phyloP scores from a whole-genome alignment of 2,329 filamentous ascomycete species.

The Drechslerella coelobrocha region DNA sequence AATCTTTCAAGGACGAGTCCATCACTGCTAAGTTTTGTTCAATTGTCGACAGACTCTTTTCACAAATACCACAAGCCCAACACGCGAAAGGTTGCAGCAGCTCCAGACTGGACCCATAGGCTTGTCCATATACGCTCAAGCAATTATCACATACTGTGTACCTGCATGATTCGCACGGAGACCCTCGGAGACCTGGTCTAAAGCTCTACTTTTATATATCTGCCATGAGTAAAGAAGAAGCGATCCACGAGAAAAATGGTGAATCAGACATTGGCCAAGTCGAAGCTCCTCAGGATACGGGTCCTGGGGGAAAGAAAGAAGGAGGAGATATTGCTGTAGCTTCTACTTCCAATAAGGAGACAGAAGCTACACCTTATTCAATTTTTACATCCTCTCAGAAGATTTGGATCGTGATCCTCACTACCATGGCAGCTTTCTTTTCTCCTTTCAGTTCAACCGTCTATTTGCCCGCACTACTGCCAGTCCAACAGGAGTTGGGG shows the following conservation, averaged over 20 bases:
- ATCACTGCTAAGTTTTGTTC: too few relatives aligned
- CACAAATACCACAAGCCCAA: constrained; percentile 35
- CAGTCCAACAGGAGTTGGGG: constrained; percentile 62
- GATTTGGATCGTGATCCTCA: constrained; percentile 35
- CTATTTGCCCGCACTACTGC: constrained; percentile 65
- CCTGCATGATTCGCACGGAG: too few relatives aligned
- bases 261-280: too few relatives aligned
- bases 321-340: not conserved
- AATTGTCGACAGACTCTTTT: not conserved
- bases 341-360: not conserved
- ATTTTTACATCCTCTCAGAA: constrained; percentile 24
- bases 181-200: too few relatives aligned
- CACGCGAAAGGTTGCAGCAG: too few relatives aligned
- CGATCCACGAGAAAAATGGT: too few relatives aligned
- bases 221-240: too few relatives aligned
- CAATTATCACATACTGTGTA: too few relatives aligned
- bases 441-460: constrained; percentile 58
- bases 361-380: constrained; percentile 9
- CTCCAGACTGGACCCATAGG: too few relatives aligned
- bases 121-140: too few relatives aligned
- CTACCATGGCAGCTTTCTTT: constrained; percentile 42
- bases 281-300: too few relatives aligned
- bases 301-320: constrained; percentile 11
- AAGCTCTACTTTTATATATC: too few relatives aligned
- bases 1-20: not conserved